Conservation (phyloP, 768 basidiomycete genomes). For the Phanerochaete sordida region DNA sequence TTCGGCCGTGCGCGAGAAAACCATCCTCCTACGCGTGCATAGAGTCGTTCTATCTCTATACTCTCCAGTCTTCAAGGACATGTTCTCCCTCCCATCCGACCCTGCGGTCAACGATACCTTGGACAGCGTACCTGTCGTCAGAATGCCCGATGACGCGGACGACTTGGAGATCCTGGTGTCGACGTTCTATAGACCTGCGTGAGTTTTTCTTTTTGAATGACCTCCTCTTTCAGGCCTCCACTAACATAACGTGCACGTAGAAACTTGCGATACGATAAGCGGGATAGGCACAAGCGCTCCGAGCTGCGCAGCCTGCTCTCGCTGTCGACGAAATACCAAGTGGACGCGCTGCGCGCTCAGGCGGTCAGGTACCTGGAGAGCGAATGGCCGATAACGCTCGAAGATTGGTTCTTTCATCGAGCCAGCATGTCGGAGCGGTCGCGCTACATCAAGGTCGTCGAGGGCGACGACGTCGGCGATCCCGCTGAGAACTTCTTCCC, state of each 20-base stretch:
- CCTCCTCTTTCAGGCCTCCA: conserved; percentile 18
- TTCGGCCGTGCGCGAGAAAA: neutral
- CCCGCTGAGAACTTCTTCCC: neutral
- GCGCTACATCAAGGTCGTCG: neutral
- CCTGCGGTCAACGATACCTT: neutral
- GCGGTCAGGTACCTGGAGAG: too few relatives aligned
- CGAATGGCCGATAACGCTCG: too few relatives aligned
- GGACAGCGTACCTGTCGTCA: conserved; percentile 11
- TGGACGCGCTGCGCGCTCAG: too few relatives aligned
- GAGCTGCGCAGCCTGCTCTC: too few relatives aligned
- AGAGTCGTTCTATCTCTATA: conserved; percentile 2
- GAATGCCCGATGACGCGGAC: conserved; percentile 10
- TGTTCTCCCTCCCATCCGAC: neutral
- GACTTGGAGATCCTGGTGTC: neutral
- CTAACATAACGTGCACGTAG: conserved; percentile 18
- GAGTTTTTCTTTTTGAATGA: neutral
- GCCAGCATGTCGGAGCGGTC: neutral
- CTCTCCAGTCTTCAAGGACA: conserved; percentile 9
- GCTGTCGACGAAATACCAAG: too few relatives aligned
- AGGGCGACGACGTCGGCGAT: neutral
- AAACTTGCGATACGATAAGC: neutral
- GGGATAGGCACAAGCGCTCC: neutral
- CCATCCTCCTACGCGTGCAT: conserved; percentile 6
- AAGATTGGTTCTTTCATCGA: neutral
- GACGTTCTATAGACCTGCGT: neutral